Evolutionary conservation across 768 basidiomycete genomes (phyloP).

Genomic region (Artomyces pyxidatus): DNA sequence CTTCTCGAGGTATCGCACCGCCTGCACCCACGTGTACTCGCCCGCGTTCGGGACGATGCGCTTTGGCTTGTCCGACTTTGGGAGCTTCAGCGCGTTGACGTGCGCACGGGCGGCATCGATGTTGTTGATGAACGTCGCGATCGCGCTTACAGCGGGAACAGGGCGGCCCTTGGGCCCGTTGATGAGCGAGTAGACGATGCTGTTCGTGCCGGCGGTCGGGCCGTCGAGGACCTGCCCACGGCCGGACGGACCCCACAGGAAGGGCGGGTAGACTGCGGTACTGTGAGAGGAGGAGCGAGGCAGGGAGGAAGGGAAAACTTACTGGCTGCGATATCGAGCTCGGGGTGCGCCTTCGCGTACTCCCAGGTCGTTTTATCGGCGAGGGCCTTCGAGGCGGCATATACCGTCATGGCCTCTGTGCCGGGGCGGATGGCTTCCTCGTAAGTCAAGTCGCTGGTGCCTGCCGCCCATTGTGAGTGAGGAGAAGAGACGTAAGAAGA

Average conservation of each 20-base stretch:
- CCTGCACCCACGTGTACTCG: constrained; percentile 20
- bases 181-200: constrained; percentile 19
- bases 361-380: constrained; percentile 20
- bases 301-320: neutral
- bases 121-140: constrained; percentile 22
- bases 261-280: constrained; percentile 20
- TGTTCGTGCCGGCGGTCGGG: constrained; percentile 17
- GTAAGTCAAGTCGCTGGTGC: constrained; percentile 25
- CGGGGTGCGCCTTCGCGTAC: constrained; percentile 19
- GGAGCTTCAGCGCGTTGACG: constrained; percentile 17
- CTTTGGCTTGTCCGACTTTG: neutral
- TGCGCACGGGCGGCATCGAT: constrained; percentile 25
- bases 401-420: constrained; percentile 21
- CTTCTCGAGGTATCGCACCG: constrained; percentile 14
- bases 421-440: constrained; percentile 23
- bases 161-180: constrained; percentile 10
- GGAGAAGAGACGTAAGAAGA: neutral
- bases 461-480: constrained; percentile 12
- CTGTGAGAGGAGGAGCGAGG: too few species aligned
- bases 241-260: constrained; percentile 20
- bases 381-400: constrained; percentile 29
- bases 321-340: constrained; percentile 18
- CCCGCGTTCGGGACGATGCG: constrained; percentile 21
- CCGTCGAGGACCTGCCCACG: constrained; percentile 15
- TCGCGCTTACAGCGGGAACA: constrained; percentile 2